These are phyloP conservation scores for Pythium rhizo-oryzae DNA, from an alignment of 352 stramenopile species.

Conservation along the genomic window DNA sequence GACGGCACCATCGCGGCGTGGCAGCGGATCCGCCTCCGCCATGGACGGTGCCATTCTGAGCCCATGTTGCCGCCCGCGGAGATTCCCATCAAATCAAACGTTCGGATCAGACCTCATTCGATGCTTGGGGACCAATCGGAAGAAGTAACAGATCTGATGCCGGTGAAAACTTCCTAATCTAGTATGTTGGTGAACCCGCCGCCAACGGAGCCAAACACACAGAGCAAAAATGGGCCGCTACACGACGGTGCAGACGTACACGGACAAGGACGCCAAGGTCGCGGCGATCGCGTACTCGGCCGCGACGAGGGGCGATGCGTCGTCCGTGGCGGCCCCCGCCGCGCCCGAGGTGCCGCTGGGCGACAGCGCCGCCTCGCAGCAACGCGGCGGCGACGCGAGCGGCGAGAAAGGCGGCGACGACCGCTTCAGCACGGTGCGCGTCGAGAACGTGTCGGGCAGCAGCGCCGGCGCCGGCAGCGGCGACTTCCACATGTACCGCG, in stretches of 20 bases:
- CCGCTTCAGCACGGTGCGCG: constrained; percentile 68
- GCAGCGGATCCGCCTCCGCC: neutral
- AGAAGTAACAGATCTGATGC: neutral
- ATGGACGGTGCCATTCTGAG: neutral
- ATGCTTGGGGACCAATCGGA: neutral
- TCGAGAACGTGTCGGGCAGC: constrained; percentile 96
- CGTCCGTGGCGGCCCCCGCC: neutral
- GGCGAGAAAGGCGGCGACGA: constrained; percentile 28
- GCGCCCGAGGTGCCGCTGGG: constrained; percentile 6
- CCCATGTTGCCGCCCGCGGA: neutral
- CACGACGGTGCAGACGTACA: constrained; percentile 86
- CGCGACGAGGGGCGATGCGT: neutral
- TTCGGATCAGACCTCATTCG: neutral
- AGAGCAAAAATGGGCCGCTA: constrained; percentile 60
- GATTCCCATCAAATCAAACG: neutral
- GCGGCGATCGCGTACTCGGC: constrained; percentile 62
- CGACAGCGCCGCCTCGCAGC: neutral
- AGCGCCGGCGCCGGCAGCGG: constrained; percentile 93
- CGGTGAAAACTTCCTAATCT: neutral
- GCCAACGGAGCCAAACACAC: neutral
- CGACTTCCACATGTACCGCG: constrained; percentile 98
- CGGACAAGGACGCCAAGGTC: constrained; percentile 75
- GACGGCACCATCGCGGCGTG: neutral
- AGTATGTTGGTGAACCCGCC: neutral
- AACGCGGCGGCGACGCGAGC: neutral